A percentile compares a stretch with the other conserved stretches of the same genome.
phyloP scores from a whole-genome alignment of 2,329 filamentous ascomycete species.

The Fusarium succisae region DNA sequence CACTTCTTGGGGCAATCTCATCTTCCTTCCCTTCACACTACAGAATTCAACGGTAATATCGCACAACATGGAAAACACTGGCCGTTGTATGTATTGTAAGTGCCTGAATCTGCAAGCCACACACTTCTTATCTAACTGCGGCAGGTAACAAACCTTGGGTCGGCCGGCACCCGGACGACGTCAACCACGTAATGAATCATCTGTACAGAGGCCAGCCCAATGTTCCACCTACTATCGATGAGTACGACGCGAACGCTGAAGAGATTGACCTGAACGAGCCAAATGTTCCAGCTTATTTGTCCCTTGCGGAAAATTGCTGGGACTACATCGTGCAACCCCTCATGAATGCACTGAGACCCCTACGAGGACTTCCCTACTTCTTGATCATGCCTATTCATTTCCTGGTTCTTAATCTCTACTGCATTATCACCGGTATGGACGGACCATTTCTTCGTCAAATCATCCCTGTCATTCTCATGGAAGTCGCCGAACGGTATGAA shows the following conservation, averaged over 20 bases:
- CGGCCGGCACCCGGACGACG: too few species aligned
- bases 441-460: not conserved
- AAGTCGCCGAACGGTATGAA: not conserved
- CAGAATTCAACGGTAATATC: accelerated
- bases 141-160: too few species aligned
- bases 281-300: accelerated
- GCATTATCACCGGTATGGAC: not conserved
- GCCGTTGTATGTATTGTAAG: too few species aligned
- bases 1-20: too few species aligned
- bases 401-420: not conserved
- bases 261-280: not conserved
- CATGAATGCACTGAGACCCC: not conserved
- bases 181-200: too few species aligned
- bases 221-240: not conserved
- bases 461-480: not conserved
- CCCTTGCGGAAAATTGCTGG: not conserved
- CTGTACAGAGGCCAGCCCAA: too few species aligned
- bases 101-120: accelerated
- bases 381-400: not conserved
- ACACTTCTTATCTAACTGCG: accelerated
- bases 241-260: accelerated
- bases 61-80: too few species aligned
- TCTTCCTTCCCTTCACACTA: too few species aligned
- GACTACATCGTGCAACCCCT: not conserved
- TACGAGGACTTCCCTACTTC: not conserved